Evolutionary conservation across 108 stramenopile genomes (phyloP), one percentile per base, ranked within the genome.

Genomic region (Nannochloropsis gaditana): DNA sequence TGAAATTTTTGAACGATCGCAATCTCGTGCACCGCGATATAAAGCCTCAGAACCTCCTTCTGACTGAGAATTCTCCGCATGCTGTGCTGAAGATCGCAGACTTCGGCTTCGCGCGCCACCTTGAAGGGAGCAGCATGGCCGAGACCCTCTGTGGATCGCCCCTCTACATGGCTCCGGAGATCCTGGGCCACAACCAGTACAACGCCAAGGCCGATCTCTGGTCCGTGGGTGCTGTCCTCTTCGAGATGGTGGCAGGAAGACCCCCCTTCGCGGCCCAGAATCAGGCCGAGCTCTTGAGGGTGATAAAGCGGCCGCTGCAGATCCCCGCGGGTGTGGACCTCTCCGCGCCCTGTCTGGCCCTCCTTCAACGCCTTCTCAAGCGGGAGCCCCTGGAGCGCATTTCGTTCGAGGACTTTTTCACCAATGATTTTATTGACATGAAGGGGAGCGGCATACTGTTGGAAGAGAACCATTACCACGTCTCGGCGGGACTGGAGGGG

Each of bases 111-210:
- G 98, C 97, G 2, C 84, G 97, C 21, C 96, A 97, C 86, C 90
- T 99, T 42, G 92, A 93, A 82, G 92, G 93, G 43, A 93, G 94
- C 9, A 93, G 95, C 2, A 86, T 99, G 91, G 98, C 98, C 17
- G 97, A 97, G 91, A 99, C 98, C 3, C 93, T 96, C 50, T 99
- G 98, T 84, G 98, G 98, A 11, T 93, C 93, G 41, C 98, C 98
- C 2, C 87, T 99, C 43, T 99, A 99, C 90, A 99, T 99, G 98
- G 98, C 97, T 11, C 96, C 97, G 17, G 96, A 97, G 87, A 95
- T 97, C 82, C 87, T 97, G 82, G 87, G 73, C 17, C 47, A 79
- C 9, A 86, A 86, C 83, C 93, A 94, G 87, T 99, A 99, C 83
- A 96, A 96, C 87, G 94, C 95, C 45, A 97, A 97, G 86, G 98